Base-by-base conservation (phyloP, 2,329 filamentous ascomycete genomes). In the Penicillium hordei region DNA sequence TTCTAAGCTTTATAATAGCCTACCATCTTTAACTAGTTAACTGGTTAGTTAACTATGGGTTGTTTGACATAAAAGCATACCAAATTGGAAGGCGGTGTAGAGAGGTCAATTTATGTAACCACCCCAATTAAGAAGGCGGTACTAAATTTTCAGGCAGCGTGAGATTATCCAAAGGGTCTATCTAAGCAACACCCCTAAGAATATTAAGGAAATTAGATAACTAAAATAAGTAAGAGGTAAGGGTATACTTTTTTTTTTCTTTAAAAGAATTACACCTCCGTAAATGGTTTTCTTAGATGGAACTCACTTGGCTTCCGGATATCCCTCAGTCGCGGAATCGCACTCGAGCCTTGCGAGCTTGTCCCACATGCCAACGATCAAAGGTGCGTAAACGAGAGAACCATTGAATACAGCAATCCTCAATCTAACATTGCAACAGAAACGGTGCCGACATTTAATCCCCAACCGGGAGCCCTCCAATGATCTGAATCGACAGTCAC, bases 261-360 rank as follows among this genome's bases (percentile, higher is more conserved):
- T 29, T 29, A 48, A 34, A 33, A 12, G 31, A 6, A 13, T 17
- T 48, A 17, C 29, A 17, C 48, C 10, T 42, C 10, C 21, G 21
- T 46, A 15, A 52, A 45, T 36, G 29, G 4, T 48, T 34, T 33
- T 29, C 23, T n/a, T 27, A 43, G 10, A 74, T 74, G 72, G 71
- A 74, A 56, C 60, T 74, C 48, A 73, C 66, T 38, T 74, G 72
- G 71, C 63, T 74, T 15, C 66, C 71, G 6, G 65, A 74, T 65
- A 71, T 63, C 34, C 71, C 71, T 25, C 70, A 72, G 48, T 70
- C 70, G 48, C 70, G 71, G 43, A 64, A 61, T 62, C 68, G 72
- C 34, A 65, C 63, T 50, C 62, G 72, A 53, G 72, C 72, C 19
- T 45, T 65, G 44, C 65, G 65, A 51, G 71, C 72, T 45, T 74